Conservation (phyloP, 371 early-diverging fungal genomes). For the Haplosporangium sp. region DNA sequence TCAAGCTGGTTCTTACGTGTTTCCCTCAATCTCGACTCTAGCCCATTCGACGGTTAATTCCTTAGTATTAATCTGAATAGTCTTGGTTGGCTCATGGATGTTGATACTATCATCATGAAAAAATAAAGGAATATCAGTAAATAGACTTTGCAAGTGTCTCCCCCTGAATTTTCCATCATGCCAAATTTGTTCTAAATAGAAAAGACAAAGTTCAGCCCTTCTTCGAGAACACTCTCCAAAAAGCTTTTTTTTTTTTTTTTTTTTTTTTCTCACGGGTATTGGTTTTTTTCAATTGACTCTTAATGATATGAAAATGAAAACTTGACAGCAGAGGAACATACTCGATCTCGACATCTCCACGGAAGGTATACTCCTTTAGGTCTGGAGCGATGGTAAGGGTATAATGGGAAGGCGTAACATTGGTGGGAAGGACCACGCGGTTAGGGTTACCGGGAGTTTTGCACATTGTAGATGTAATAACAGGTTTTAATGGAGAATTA, state of each 20-base stretch:
- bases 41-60: slow-evolving; percentile 60
- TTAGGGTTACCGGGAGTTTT: slow-evolving; percentile 44
- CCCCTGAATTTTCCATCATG: no score
- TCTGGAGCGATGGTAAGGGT: slow-evolving; percentile 77
- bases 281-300: no score
- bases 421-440: slow-evolving; percentile 77
- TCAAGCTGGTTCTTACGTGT: slow-evolving; percentile 21
- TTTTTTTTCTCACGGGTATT: not conserved
- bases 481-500: not conserved
- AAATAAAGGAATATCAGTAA: not conserved
- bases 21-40: slow-evolving; percentile 37
- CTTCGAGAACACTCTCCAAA: no score
- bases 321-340: slow-evolving; percentile 14
- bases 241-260: no score
- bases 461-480: slow-evolving; percentile 27
- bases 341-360: slow-evolving; percentile 62
- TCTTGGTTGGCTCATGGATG: slow-evolving; percentile 66
- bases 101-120: slow-evolving; percentile 44
- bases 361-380: slow-evolving; percentile 70
- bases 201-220: no score
- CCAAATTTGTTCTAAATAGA: no score
- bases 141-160: no score
- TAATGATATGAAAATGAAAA: not conserved
- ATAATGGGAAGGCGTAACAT: slow-evolving; percentile 82
- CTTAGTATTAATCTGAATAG: slow-evolving; percentile 73